Percentiles rank a stretch among this genome's conserved stretches.
These are phyloP conservation scores for Penicillium chermesinum DNA, from an alignment of 495 filamentous ascomycete genomes.

Conservation along the genomic window DNA sequence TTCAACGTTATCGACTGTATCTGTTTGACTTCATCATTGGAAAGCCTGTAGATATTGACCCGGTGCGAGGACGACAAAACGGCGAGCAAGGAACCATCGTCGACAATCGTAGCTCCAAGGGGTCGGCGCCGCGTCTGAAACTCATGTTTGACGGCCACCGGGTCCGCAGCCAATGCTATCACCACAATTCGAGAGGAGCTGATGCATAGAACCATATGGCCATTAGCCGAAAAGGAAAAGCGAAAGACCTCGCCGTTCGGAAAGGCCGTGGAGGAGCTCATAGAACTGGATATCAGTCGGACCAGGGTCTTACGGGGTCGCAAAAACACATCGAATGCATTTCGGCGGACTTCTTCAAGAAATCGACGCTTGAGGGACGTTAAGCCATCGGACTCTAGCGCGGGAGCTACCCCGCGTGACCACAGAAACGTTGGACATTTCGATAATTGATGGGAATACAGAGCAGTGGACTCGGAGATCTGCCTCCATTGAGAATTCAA, in stretches of 20 bases:
- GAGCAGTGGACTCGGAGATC: constrained; percentile 62
- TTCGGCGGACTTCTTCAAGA: constrained; percentile 64
- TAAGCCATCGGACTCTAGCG: constrained; percentile 49
- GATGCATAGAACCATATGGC: constrained; percentile 68
- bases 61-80: constrained; percentile 76
- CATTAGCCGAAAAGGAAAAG: constrained; percentile 71
- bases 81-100: constrained; percentile 71
- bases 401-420: constrained; percentile 43
- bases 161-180: constrained; percentile 55
- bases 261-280: constrained; percentile 72
- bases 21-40: constrained; percentile 54
- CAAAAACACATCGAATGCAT: constrained; percentile 74
- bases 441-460: constrained; percentile 74
- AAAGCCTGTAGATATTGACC: constrained; percentile 75
- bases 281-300: constrained; percentile 75
- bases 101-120: constrained; percentile 69
- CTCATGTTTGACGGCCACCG: constrained; percentile 63
- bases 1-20: constrained; percentile 68
- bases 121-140: constrained; percentile 76
- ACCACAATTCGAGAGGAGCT: constrained; percentile 85
- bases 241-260: constrained; percentile 83
- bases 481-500: constrained; percentile 73
- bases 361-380: constrained; percentile 61
- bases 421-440: constrained; percentile 63
- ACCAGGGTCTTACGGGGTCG: constrained; percentile 64